Base-by-base conservation (phyloP, 495 filamentous ascomycete species). In the Aspergillus incahuasiensis region DNA sequence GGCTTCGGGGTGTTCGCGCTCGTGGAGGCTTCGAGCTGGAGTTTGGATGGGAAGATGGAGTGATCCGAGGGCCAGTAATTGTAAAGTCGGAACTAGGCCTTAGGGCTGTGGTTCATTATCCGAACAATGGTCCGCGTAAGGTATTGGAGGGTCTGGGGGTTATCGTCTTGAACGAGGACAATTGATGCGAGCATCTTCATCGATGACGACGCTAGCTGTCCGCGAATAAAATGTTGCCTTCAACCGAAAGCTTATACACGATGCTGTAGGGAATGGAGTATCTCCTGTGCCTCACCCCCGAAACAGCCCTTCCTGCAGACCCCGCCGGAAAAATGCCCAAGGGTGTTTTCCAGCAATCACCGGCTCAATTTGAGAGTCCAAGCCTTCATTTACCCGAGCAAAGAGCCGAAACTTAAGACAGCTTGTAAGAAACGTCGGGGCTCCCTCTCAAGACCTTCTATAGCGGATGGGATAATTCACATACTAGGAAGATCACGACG, bases 11-110 rank as follows among this genome's bases (percentile, higher is more conserved):
- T 0, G 66, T 75, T 47, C 55, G 64, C n/a, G 74, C 74, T 5
- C 65, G 74, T 5, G 76, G 74, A 7, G 73, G 70, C 0, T 76
- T 77, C 39, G 63, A 73, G 49, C 39, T 79, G 18, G 65, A 71
- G 4, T 69, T 75, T 24, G 48, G 42, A 16, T 79, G 74, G 68
- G 47, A 68, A 41, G 53, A 66, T 42, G 61, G 63, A 15, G 3
- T 21, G 5, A 53, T 71, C 11, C 46, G 59, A 18, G 64, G 55
- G 16, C 32, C 41, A 6, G 63, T 71, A 8, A 48, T 32, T 18
- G 47, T 71, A 11, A 46, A 32, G 12, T 68, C 68, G 3, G 32
- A 54, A 7, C 22, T 46, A 19, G 62, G 52, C 15, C 43, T 55
- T 47, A 52, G 47, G 20, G 54, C 48, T 4, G 45, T 58, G 12